Evolutionary conservation across 345 rosid genomes (phyloP).

Genomic region (Populus ilicifolia): DNA sequence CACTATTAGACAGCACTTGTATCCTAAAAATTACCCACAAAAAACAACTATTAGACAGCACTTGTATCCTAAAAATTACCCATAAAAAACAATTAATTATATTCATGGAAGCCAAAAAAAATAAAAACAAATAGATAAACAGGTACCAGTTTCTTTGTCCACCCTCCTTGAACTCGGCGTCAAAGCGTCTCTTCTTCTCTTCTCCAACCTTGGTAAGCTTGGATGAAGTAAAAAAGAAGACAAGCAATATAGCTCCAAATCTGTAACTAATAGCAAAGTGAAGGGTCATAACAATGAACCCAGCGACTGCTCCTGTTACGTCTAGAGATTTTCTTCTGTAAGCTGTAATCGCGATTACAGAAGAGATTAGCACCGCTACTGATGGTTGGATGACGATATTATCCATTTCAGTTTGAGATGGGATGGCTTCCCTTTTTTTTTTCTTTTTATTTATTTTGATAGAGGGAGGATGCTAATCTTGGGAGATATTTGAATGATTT

Average conservation of each 20-base stretch:
- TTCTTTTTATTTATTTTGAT: too few species aligned
- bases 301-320: slow-evolving; percentile 74
- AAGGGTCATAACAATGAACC: slow-evolving; percentile 65
- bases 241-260: slow-evolving; percentile 78
- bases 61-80: slow-evolving; percentile 67
- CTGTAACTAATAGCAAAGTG: slow-evolving; percentile 76
- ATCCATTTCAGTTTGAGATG: slow-evolving; percentile 32
- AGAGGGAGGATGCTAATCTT: too few species aligned
- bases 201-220: slow-evolving; percentile 87
- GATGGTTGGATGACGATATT: slow-evolving; percentile 33
- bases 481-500: too few species aligned
- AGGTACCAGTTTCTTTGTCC: slow-evolving; percentile 89
- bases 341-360: slow-evolving; percentile 54
- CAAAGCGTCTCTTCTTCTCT: slow-evolving; percentile 73
- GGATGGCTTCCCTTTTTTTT: too few species aligned
- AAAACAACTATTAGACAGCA: slow-evolving; percentile 52
- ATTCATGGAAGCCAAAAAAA: background rate
- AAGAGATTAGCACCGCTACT: slow-evolving; percentile 49
- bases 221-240: slow-evolving; percentile 78
- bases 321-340: slow-evolving; percentile 76
- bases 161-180: slow-evolving; percentile 83
- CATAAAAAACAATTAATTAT: background rate
- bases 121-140: background rate
- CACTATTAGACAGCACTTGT: slow-evolving; percentile 82
- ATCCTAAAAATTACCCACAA: slow-evolving; percentile 46